Evolutionary conservation across 129 eudicot genomes (phyloP).

Genomic region (Logfia minima): DNA sequence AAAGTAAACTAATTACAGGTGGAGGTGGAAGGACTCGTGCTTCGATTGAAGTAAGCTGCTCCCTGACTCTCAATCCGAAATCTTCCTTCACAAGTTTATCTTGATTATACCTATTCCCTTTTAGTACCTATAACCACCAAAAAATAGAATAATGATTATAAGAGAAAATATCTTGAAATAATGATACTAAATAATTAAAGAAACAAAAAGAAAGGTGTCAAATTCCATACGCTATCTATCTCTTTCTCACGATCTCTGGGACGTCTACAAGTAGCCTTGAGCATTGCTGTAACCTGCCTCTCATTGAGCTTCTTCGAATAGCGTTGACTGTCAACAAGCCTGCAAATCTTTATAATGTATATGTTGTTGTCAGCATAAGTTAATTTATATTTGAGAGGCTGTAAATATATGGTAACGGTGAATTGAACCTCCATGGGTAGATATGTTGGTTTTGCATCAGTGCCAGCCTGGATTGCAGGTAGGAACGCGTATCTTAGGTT

Average conservation of each 20-base stretch:
- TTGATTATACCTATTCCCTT: conserved; percentile 32
- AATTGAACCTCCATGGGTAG: conserved; percentile 75
- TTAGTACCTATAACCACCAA: conserved; percentile 40
- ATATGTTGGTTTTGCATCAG: conserved; percentile 45
- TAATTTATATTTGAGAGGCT: neutral
- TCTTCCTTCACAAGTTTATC: conserved; percentile 40
- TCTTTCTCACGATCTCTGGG: conserved; percentile 41
- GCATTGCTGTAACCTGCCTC: conserved; percentile 46
- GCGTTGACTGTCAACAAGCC: conserved; percentile 46
- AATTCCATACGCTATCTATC: conserved; percentile 32
- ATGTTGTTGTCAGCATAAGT: neutral
- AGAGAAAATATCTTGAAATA: neutral
- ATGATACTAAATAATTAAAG: neutral
- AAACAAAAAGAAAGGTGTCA: neutral
- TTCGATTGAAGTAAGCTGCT: conserved; percentile 38
- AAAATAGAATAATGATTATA: neutral
- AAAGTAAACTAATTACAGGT: conserved; percentile 33
- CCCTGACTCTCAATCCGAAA: conserved; percentile 54
- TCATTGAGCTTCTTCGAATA: conserved; percentile 52
- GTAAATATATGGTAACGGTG: neutral
- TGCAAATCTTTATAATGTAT: conserved; percentile 39
- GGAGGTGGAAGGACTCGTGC: conserved; percentile 77
- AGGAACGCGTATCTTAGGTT: conserved; percentile 25
- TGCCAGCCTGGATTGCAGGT: conserved; percentile 57
- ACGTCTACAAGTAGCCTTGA: conserved; percentile 61